Base-by-base conservation (phyloP, 2,329 filamentous ascomycete genomes). In the Penicillium sp. region DNA sequence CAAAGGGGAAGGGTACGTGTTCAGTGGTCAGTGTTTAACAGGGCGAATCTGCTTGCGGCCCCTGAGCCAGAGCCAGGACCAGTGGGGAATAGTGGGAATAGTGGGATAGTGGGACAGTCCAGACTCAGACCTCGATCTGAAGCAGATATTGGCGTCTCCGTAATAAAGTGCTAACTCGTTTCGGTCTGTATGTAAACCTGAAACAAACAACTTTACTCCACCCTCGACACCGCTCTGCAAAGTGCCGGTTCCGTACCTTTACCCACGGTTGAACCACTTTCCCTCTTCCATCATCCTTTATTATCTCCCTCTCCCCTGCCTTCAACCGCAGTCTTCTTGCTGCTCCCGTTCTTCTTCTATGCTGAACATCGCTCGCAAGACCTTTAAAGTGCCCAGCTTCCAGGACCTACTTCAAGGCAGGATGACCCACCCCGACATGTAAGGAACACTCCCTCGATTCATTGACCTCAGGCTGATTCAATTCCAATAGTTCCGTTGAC, bases 401-500 rank as follows among this genome's bases (percentile, higher is more conserved):
- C 69, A 70, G 67, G 69, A 70, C 64, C 67, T 70, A 55, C 61
- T 70, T 59, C 68, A 70, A 70, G 67, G 68, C 68, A 71, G 66
- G 61, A 72, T 71, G 69, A 68, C 65, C 62, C 65, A 69, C 63
- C 69, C 69, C 56, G 69, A 72, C 53, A 70, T 72, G 69, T 72
- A 66, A 64, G 67, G 44, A 51, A 34, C 47, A 20, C 18, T 42
- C 42, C 40, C 26, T 32, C 43, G 14, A 3, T 11, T 31, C n/a
- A 27, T 8, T 9, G 24, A 11, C 36, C 26, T 1, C 29, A 24
- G 22, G 14, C 35, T 45, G 36, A 46, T 18, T 34, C 49, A 37
- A 46, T 36, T 44, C 32, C 44, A 40, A 11, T 71, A 94, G 89
- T 72, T 85, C 89, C 66, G 89, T 97, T 70, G 93, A 98, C 75